Percentiles rank a stretch among this genome's conserved stretches.
These are phyloP conservation scores for Theileria orientalis DNA, from an alignment of 169 alveolate species.

Conservation along the genomic window DNA sequence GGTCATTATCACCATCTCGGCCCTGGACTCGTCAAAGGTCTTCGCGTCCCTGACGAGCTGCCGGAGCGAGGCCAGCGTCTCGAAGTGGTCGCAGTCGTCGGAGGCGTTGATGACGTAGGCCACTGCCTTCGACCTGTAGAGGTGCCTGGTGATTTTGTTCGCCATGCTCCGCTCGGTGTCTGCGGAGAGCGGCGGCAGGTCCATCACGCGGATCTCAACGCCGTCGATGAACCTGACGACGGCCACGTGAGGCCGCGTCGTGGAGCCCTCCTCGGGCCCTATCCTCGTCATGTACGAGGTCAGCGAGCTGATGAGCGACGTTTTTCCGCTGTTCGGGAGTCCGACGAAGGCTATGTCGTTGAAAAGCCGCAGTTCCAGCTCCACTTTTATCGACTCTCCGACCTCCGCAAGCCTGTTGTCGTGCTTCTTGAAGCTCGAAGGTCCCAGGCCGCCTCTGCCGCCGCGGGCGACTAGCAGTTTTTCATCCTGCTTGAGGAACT, in stretches of 20 bases:
- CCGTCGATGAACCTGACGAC: constrained; percentile 75
- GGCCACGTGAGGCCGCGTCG: constrained; percentile 78
- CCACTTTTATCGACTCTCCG: constrained; percentile 66
- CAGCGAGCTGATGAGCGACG: constrained; percentile 71
- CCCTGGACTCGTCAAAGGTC: constrained; percentile 38
- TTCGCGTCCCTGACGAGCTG: constrained; percentile 7
- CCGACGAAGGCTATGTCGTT: constrained; percentile 79
- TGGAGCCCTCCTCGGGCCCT: constrained; percentile 73
- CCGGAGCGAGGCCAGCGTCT: constrained; percentile 25
- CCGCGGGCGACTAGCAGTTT: constrained; percentile 75
- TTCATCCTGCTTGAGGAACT: constrained; percentile 65
- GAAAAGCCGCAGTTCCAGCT: constrained; percentile 72
- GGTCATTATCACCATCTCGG: constrained; percentile 70
- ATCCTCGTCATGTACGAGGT: constrained; percentile 73
- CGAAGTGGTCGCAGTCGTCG: constrained; percentile 14
- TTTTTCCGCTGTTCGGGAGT: constrained; percentile 72
- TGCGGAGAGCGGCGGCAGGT: constrained; percentile 69
- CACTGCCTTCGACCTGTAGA: constrained; percentile 70
- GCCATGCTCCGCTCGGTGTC: constrained; percentile 42
- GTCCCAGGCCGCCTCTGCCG: constrained; percentile 80
- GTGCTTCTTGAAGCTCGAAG: constrained; percentile 77
- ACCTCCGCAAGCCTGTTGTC: constrained; percentile 76
- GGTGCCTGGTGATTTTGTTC: constrained; percentile 63
- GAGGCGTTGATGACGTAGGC: constrained; percentile 74
- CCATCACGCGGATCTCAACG: constrained; percentile 71